A percentile compares a stretch with the other conserved stretches of the same genome.
phyloP scores from a whole-genome alignment of 106 monocot species.

The Dactylorhiza incarnata region DNA sequence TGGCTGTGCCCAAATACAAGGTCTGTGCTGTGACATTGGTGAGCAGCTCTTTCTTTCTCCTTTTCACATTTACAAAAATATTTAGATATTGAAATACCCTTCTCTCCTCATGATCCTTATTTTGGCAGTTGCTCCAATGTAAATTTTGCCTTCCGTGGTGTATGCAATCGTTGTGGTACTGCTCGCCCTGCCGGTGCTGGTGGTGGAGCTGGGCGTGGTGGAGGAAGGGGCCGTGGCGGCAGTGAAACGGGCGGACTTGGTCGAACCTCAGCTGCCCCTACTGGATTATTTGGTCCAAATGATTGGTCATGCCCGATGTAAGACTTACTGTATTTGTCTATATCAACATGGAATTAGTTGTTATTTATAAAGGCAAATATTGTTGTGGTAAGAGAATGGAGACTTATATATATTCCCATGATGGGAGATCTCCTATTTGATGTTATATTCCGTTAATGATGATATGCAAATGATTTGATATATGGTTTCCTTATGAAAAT shows the following conservation, averaged over 20 bases:
- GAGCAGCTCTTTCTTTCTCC: conserved; percentile 70
- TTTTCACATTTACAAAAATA: conserved; percentile 4
- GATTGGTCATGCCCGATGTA: conserved; percentile 99
- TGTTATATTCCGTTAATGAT: too few relatives aligned
- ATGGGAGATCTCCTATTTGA: too few relatives aligned
- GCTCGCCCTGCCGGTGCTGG: conserved; percentile 91
- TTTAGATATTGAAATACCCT: background rate
- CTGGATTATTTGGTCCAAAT: conserved; percentile 97
- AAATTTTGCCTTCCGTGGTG: conserved; percentile 99
- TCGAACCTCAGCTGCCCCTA: conserved; percentile 51
- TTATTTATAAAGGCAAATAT: too few relatives aligned
- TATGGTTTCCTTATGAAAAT: too few relatives aligned
- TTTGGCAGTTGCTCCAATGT: conserved; percentile 85
- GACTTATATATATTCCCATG: too few relatives aligned
- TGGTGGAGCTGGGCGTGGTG: conserved; percentile 58
- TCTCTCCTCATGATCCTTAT: conserved; percentile 12
- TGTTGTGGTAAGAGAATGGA: too few relatives aligned
- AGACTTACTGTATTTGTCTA: conserved; percentile 10
- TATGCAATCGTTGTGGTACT: conserved; percentile 94
- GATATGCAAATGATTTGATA: too few relatives aligned
- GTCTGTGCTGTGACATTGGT: conserved; percentile 99
- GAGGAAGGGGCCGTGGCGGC: conserved; percentile 56
- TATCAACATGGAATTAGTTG: background rate
- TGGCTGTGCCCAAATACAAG: conserved; percentile 99
- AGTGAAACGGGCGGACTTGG: conserved; percentile 46